Evolutionary conservation across 2,329 filamentous ascomycete genomes (phyloP).

Genomic region (Venturia aucupariae): DNA sequence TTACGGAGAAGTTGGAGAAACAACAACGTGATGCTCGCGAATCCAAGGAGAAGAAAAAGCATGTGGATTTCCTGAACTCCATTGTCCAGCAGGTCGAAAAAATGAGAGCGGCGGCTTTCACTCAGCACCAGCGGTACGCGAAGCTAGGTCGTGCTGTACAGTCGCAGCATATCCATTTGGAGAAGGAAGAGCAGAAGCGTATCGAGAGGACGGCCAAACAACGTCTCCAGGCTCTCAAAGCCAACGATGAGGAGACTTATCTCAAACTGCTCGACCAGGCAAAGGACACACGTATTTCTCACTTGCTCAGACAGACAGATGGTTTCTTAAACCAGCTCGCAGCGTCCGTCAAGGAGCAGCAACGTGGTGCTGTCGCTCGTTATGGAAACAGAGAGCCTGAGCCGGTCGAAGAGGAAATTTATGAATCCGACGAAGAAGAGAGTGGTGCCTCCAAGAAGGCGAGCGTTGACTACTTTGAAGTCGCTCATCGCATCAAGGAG

Average conservation of each 20-base stretch:
- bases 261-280: conserved; percentile 95
- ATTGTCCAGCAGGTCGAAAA: conserved; percentile 76
- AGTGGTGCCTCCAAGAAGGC: conserved; percentile 56
- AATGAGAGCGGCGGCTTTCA: conserved; percentile 56
- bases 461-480: conserved; percentile 98
- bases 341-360: conserved; percentile 87
- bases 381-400: conserved; percentile 59
- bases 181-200: conserved; percentile 98
- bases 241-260: conserved; percentile 98
- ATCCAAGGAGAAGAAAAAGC: conserved; percentile 95
- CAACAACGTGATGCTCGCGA: conserved; percentile 95
- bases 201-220: conserved; percentile 97
- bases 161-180: conserved; percentile 85
- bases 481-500: conserved; percentile 92
- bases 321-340: conserved; percentile 95
- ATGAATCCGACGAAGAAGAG: conserved; percentile 59
- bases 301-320: conserved; percentile 92
- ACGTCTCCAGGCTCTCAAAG: conserved; percentile 96
- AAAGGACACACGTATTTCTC: conserved; percentile 98
- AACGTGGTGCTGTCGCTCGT: conserved; percentile 68
- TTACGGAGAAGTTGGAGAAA: conserved; percentile 98
- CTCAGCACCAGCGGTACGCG: conserved; percentile 64
- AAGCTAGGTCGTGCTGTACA: conserved; percentile 88
- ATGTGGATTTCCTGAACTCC: conserved; percentile 80
- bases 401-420: conserved; percentile 44